Percentiles rank a stretch among this genome's conserved stretches.
Conservation (phyloP, 2,329 filamentous ascomycete genomes). For the Fusarium zealandicum region DNA sequence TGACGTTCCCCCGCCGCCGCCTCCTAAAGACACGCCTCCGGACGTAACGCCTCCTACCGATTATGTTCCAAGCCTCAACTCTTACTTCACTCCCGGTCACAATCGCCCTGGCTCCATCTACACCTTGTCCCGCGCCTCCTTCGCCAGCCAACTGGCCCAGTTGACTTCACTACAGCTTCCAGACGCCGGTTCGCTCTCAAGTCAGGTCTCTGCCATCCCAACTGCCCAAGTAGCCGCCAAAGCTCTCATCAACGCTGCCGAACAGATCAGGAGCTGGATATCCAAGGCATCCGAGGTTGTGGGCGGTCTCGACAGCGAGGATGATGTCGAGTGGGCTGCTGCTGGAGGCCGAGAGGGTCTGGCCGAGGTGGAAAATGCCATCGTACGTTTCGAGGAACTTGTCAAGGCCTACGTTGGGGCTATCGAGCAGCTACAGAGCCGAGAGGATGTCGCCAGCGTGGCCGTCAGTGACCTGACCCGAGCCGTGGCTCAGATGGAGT, state of each 20-base stretch:
- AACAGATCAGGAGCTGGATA: constrained; percentile 95
- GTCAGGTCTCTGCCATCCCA: constrained; percentile 82
- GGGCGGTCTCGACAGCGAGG: constrained; percentile 87
- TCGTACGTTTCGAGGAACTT: constrained; percentile 83
- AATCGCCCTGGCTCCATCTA: constrained; percentile 86
- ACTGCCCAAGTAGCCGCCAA: constrained; percentile 84
- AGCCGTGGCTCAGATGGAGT: constrained; percentile 89
- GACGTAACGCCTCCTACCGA: constrained; percentile 46
- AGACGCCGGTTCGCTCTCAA: constrained; percentile 82
- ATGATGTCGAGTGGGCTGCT: constrained; percentile 97
- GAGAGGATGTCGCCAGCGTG: constrained; percentile 77
- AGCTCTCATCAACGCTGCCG: constrained; percentile 84
- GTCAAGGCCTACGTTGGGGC: constrained; percentile 92
- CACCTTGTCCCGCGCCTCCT: constrained; percentile 89
- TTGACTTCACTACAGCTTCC: constrained; percentile 90
- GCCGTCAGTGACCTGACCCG: constrained; percentile 73
- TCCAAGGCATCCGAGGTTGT: constrained; percentile 90
- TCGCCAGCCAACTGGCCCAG: constrained; percentile 91
- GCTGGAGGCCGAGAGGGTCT: constrained; percentile 83
- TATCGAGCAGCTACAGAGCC: constrained; percentile 88
- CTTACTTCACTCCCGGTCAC: constrained; percentile 72
- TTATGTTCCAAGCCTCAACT: constrained; percentile 59
- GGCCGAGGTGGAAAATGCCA: constrained; percentile 75
- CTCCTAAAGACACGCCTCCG: constrained; percentile 53
- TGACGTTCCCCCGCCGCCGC: constrained; percentile 49